Conservation (phyloP, 164 flowering plant genomes). For the Brasenia schreberi region DNA sequence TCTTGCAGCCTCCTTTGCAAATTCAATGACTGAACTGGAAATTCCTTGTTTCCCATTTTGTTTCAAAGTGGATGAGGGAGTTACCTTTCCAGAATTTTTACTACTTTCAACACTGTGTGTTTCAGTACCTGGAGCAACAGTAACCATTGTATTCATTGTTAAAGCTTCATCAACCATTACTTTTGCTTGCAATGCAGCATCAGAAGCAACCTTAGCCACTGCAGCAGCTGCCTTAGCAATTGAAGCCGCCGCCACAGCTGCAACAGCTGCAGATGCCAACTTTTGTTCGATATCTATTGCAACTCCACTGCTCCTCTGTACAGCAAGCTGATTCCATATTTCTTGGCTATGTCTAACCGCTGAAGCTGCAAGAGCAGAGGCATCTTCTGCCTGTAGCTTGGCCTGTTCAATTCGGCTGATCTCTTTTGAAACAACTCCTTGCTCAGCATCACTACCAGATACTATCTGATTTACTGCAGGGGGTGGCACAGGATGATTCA, state of each 20-base stretch:
- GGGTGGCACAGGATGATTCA: constrained; percentile 15
- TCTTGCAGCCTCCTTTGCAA: constrained; percentile 77
- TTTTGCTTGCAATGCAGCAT: constrained; percentile 90
- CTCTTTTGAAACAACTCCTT: constrained; percentile 36
- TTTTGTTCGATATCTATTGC: constrained; percentile 46
- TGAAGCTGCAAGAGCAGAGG: constrained; percentile 50
- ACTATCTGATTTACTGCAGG: constrained; percentile 13
- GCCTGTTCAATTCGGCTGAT: constrained; percentile 54
- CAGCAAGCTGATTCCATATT: constrained; percentile 58
- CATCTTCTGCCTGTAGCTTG: constrained; percentile 68
- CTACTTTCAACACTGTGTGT: constrained; percentile 14
- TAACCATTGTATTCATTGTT: constrained; percentile 10
- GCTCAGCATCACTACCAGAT: constrained; percentile 17
- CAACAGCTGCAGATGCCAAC: constrained; percentile 70
- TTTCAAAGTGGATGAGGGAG: constrained; percentile 9
- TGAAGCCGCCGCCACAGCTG: constrained; percentile 84
- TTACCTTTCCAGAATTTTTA: constrained; percentile 9
- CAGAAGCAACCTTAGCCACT: constrained; percentile 84
- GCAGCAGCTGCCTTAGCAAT: constrained; percentile 99
- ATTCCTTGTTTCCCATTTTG: constrained; percentile 17
- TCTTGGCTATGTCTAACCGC: constrained; percentile 57
- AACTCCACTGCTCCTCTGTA: constrained; percentile 44
- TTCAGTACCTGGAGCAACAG: constrained; percentile 5
- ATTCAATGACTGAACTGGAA: constrained; percentile 46
- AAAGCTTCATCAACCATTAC: constrained; percentile 76